Evolutionary conservation across 2,329 filamentous ascomycete genomes (phyloP).

Genomic region (Fusarium mangiferae): DNA sequence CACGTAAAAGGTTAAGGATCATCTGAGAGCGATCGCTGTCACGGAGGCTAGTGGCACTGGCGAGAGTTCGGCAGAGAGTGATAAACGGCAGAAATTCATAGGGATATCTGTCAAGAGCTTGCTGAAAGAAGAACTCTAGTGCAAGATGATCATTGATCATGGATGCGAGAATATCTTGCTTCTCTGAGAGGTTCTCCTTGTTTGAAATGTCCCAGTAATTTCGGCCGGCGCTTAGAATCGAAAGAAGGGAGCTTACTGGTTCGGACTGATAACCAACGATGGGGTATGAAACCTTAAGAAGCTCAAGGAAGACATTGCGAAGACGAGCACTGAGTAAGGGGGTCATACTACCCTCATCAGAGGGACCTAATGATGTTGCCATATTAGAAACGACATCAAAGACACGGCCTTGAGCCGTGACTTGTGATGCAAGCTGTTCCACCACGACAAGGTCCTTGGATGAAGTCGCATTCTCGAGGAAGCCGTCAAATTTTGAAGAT

Average conservation of each 20-base stretch:
- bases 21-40: slow-evolving; percentile 56
- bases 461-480: slow-evolving; percentile 61
- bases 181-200: slow-evolving; percentile 45
- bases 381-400: slow-evolving; percentile 65
- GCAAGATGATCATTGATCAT: slow-evolving; percentile 56
- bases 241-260: slow-evolving; percentile 72
- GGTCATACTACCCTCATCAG: slow-evolving; percentile 59
- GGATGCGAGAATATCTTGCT: slow-evolving; percentile 49
- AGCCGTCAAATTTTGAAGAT: slow-evolving; percentile 67
- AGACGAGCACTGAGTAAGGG: slow-evolving; percentile 69
- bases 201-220: slow-evolving; percentile 64
- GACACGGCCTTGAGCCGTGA: slow-evolving; percentile 61
- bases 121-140: slow-evolving; percentile 69
- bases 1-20: slow-evolving; percentile 72
- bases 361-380: slow-evolving; percentile 58
- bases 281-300: slow-evolving; percentile 74
- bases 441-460: slow-evolving; percentile 64
- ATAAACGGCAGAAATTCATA: slow-evolving; percentile 86
- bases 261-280: slow-evolving; percentile 79
- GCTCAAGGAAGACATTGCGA: slow-evolving; percentile 73
- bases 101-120: slow-evolving; percentile 82
- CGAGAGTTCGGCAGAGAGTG: slow-evolving; percentile 74
- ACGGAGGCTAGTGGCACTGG: slow-evolving; percentile 46
- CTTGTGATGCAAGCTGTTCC: slow-evolving; percentile 60
- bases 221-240: slow-evolving; percentile 67